Percentiles rank a stretch among this genome's conserved stretches.
phyloP scores from a whole-genome alignment of 1,139 yeast species.

The Yamadazyma conglobata region DNA sequence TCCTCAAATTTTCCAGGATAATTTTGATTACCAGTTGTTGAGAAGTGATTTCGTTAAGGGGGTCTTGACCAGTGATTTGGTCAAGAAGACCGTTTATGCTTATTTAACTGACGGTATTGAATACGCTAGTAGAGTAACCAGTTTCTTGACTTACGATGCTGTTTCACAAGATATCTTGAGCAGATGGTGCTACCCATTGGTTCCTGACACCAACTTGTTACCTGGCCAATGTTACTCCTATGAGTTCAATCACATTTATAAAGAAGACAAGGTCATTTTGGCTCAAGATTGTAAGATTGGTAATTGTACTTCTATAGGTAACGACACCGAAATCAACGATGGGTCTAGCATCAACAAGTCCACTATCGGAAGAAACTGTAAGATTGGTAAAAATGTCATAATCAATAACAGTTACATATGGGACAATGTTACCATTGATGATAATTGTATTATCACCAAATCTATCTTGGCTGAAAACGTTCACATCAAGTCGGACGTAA shows the following conservation, averaged over 20 bases:
- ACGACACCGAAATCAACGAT: slow-evolving; percentile 63
- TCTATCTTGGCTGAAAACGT: slow-evolving; percentile 71
- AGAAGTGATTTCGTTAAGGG: slow-evolving; percentile 89
- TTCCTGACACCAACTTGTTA: slow-evolving; percentile 78
- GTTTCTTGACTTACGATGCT: slow-evolving; percentile 90
- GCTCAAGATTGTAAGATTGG: slow-evolving; percentile 90
- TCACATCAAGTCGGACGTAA: slow-evolving; percentile 48
- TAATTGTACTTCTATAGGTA: slow-evolving; percentile 74
- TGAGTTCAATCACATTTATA: slow-evolving; percentile 82
- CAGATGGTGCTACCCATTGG: slow-evolving; percentile 90
- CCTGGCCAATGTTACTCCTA: slow-evolving; percentile 71
- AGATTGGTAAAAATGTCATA: slow-evolving; percentile 71
- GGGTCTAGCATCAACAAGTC: slow-evolving; percentile 56
- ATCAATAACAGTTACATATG: slow-evolving; percentile 79
- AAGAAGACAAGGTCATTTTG: slow-evolving; percentile 75
- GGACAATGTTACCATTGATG: slow-evolving; percentile 76
- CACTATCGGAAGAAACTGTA: slow-evolving; percentile 82
- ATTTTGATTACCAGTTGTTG: slow-evolving; percentile 86
- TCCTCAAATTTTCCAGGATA: slow-evolving; percentile 93
- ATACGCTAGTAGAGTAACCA: slow-evolving; percentile 91
- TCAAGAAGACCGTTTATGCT: slow-evolving; percentile 88
- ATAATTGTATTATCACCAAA: slow-evolving; percentile 53
- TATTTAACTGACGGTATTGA: slow-evolving; percentile 67
- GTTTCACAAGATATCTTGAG: slow-evolving; percentile 87
- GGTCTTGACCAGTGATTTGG: slow-evolving; percentile 81